Evolutionary conservation across 2,329 filamentous ascomycete genomes (phyloP).

Genomic region (Aspergillus versicolor): DNA sequence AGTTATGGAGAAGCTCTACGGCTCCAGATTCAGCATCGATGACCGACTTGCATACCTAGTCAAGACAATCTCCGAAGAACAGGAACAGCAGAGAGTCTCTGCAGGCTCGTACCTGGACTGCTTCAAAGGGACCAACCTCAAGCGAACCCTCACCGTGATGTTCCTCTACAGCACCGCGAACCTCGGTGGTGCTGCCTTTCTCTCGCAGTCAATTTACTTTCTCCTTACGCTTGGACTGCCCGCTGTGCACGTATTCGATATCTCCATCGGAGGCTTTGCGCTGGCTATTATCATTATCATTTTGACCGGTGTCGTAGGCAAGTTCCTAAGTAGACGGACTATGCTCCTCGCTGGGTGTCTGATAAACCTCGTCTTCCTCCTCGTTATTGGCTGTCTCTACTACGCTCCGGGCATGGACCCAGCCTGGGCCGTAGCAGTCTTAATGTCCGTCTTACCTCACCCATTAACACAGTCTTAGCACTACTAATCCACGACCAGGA

Average conservation of each 20-base stretch:
- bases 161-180: constrained; percentile 16
- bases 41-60: constrained; percentile 2
- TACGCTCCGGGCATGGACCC: constrained; percentile 11
- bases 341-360: constrained; percentile 3
- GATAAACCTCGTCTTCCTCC: constrained; percentile 12
- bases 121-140: constrained; percentile 16
- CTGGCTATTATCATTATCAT: constrained; percentile 15
- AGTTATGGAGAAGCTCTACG: constrained; percentile 11
- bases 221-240: constrained; percentile 18
- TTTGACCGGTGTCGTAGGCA: background rate
- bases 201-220: constrained; percentile 21
- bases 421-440: constrained; percentile 14
- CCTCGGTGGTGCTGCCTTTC: constrained; percentile 14
- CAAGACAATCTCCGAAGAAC: constrained; percentile 13
- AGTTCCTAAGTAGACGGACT: constrained; percentile 2
- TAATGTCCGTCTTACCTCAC: constrained; percentile 10
- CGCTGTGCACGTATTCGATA: constrained; percentile 16
- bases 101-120: constrained; percentile 13
- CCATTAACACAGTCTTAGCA: background rate
- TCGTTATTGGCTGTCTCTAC: constrained; percentile 15
- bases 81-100: constrained; percentile 3
- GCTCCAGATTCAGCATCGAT: constrained; percentile 9
- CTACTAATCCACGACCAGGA: background rate
- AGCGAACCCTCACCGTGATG: constrained; percentile 17
- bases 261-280: constrained; percentile 19